Conservation (phyloP, 2,329 filamentous ascomycete species). For the Fusarium humuli region DNA sequence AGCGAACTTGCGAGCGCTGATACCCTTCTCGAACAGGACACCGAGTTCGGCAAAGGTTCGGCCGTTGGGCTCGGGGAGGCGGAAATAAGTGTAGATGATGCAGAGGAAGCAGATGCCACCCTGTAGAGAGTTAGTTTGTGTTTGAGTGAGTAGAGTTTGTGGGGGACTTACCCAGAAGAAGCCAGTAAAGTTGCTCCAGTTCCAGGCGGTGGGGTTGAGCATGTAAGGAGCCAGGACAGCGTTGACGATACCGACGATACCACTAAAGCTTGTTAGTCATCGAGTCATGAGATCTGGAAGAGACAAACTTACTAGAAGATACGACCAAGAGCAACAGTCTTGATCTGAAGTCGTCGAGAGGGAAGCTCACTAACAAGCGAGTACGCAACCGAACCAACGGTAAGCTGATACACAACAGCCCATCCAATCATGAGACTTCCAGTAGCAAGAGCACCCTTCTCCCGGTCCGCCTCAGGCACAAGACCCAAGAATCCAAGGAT, state of each 20-base stretch:
- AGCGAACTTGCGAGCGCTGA: conserved; percentile 80
- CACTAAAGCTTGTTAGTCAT: conserved; percentile 56
- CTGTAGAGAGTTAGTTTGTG: not conserved
- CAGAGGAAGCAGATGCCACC: conserved; percentile 80
- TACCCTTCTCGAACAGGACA: conserved; percentile 79
- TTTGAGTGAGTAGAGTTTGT: conserved; percentile 24
- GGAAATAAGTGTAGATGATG: conserved; percentile 75
- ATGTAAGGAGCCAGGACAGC: conserved; percentile 90
- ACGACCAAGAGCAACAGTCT: conserved; percentile 88
- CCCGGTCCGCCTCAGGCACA: conserved; percentile 69
- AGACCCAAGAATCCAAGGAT: conserved; percentile 87
- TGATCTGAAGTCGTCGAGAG: conserved; percentile 85
- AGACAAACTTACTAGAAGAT: conserved; percentile 70
- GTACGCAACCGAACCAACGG: conserved; percentile 90
- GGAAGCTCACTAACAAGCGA: conserved; percentile 88
- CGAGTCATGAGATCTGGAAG: not conserved
- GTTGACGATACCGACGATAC: conserved; percentile 83
- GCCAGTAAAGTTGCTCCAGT: conserved; percentile 88
- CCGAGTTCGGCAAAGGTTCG: conserved; percentile 89
- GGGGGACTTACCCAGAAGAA: conserved; percentile 77
- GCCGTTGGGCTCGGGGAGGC: conserved; percentile 77
- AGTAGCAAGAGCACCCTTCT: conserved; percentile 77
- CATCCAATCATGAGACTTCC: conserved; percentile 85
- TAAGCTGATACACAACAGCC: conserved; percentile 86
- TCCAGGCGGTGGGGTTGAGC: conserved; percentile 87